A percentile compares a stretch with the other conserved stretches of the same genome.
These are phyloP conservation scores for Fusarium coffeatum DNA, from an alignment of 2,329 filamentous ascomycete genomes.

Conservation along the genomic window DNA sequence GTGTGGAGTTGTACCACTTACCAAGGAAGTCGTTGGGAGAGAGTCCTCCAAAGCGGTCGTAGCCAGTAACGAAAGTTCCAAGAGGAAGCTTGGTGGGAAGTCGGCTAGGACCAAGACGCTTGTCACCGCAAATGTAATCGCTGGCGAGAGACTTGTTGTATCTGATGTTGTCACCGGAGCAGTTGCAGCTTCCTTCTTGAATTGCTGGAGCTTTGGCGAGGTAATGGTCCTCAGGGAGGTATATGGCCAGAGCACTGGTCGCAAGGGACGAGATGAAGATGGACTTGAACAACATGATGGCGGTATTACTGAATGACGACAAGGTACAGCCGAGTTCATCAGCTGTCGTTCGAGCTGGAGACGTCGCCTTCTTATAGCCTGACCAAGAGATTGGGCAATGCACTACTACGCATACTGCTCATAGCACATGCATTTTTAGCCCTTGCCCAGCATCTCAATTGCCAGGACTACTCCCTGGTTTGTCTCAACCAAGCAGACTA, in stretches of 20 bases:
- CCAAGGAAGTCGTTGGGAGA: conserved; percentile 23
- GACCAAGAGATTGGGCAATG: too few relatives aligned
- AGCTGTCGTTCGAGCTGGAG: rapidly evolving
- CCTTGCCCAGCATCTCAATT: background rate
- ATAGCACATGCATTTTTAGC: background rate
- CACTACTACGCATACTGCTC: background rate
- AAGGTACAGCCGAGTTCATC: rapidly evolving
- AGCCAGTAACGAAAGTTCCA: conserved; percentile 15
- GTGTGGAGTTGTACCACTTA: conserved; percentile 20
- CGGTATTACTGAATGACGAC: rapidly evolving
- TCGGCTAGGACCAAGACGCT: conserved; percentile 11
- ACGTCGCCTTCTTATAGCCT: background rate
- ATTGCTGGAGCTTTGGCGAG: background rate
- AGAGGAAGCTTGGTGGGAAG: conserved; percentile 26
- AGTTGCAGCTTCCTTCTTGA: conserved; percentile 3
- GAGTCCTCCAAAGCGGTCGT: conserved; percentile 30
- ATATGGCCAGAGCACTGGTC: background rate
- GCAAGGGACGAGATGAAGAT: conserved; percentile 17
- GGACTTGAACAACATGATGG: conserved; percentile 8
- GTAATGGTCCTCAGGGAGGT: conserved; percentile 2
- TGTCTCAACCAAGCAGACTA: background rate
- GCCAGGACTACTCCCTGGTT: background rate
- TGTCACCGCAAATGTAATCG: conserved; percentile 22
- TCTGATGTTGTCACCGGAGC: conserved; percentile 1
- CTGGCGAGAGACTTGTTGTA: background rate